Conservation (phyloP, 495 filamentous ascomycete species). For the Daldinia caldariorum region DNA sequence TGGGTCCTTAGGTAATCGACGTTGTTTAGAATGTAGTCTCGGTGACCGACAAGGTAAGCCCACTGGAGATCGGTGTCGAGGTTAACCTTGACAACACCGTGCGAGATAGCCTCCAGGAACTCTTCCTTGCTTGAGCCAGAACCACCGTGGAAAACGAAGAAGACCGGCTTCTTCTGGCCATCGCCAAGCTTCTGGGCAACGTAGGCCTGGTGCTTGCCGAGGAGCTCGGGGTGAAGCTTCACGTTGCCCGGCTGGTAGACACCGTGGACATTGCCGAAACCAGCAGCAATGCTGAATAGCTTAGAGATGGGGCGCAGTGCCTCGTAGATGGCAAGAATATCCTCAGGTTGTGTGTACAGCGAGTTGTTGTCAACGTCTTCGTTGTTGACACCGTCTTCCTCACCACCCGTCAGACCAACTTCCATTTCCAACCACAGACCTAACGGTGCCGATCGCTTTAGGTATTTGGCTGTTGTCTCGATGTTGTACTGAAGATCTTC, state of each 20-base stretch:
- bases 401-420: conserved; percentile 93
- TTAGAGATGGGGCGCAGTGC: conserved; percentile 81
- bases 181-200: conserved; percentile 74
- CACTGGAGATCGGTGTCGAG: conserved; percentile 90
- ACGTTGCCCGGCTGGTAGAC: conserved; percentile 99
- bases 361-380: conserved; percentile 91
- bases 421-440: conserved; percentile 99
- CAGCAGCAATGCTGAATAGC: conserved; percentile 97
- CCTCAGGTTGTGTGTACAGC: conserved; percentile 97
- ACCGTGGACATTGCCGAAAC: conserved; percentile 98
- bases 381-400: conserved; percentile 94
- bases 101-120: conserved; percentile 83
- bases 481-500: conserved; percentile 92
- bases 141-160: conserved; percentile 99
- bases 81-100: conserved; percentile 98
- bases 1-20: conserved; percentile 88
- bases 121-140: conserved; percentile 90
- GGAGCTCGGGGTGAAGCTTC: conserved; percentile 90
- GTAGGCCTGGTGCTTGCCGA: conserved; percentile 92
- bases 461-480: conserved; percentile 85
- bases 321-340: conserved; percentile 89
- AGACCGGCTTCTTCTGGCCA: conserved; percentile 83
- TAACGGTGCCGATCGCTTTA: conserved; percentile 90
- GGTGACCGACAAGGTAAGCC: conserved; percentile 88
- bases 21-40: conserved; percentile 92